These are phyloP conservation scores for Dryas octopetala DNA, from an alignment of 306 rosid species.

Conservation along the genomic window DNA sequence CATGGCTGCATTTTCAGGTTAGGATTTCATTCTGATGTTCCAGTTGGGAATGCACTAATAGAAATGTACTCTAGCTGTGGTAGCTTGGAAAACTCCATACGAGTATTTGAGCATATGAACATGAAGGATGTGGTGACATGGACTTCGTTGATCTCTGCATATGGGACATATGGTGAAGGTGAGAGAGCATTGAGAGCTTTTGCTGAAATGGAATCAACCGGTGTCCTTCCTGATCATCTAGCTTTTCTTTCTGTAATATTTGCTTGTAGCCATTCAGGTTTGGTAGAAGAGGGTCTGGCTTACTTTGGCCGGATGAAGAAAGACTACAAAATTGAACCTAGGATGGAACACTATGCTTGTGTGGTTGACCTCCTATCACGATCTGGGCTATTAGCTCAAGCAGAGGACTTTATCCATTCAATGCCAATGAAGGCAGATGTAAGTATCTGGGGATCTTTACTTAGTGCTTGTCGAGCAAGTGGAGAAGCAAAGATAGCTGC, in stretches of 20 bases:
- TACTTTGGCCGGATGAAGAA: slow-evolving; percentile 58
- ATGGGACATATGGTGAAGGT: slow-evolving; percentile 67
- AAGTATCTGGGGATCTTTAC: slow-evolving; percentile 58
- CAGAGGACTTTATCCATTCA: slow-evolving; percentile 50
- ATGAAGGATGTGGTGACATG: slow-evolving; percentile 61
- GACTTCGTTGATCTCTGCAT: slow-evolving; percentile 63
- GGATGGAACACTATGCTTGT: slow-evolving; percentile 57
- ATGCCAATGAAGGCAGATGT: slow-evolving; percentile 56
- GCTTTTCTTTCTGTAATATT: slow-evolving; percentile 55
- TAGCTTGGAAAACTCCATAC: slow-evolving; percentile 42
- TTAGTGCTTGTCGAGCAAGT: slow-evolving; percentile 62
- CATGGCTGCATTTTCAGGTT: slow-evolving; percentile 52
- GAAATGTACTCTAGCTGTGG: slow-evolving; percentile 78
- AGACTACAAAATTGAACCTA: slow-evolving; percentile 53
- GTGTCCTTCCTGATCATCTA: slow-evolving; percentile 54
- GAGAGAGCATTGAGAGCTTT: slow-evolving; percentile 53
- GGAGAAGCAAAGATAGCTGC: slow-evolving; percentile 49
- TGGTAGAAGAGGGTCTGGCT: slow-evolving; percentile 61
- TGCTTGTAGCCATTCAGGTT: slow-evolving; percentile 71
- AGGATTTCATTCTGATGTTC: slow-evolving; percentile 46
- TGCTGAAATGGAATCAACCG: slow-evolving; percentile 44
- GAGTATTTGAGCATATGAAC: slow-evolving; percentile 42
- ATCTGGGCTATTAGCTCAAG: slow-evolving; percentile 51
- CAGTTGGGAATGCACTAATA: slow-evolving; percentile 61
- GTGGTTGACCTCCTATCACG: slow-evolving; percentile 66